These are phyloP conservation scores for Pythium guiyangense DNA, from an alignment of 352 stramenopile genomes.

Conservation along the genomic window DNA sequence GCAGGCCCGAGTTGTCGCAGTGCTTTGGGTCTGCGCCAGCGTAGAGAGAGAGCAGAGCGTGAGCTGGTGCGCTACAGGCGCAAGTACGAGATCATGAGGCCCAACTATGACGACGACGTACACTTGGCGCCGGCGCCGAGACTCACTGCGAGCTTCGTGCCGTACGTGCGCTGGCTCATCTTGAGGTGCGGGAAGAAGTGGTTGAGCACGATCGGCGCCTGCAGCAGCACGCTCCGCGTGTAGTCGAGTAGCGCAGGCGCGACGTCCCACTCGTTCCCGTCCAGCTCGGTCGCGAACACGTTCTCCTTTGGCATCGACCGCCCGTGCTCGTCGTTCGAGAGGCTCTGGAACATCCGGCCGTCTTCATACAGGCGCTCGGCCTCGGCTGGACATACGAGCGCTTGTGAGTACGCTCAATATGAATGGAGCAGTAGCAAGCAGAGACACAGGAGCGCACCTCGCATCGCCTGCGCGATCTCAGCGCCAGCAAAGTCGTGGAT, in stretches of 20 bases:
- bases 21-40: conserved; percentile 38
- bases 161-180: conserved; percentile 38
- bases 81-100: too few species aligned
- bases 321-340: conserved; percentile 39
- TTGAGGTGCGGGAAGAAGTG: conserved; percentile 42
- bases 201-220: conserved; percentile 41
- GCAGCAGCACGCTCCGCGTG: conserved; percentile 43
- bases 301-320: conserved; percentile 35
- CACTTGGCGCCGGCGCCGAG: conserved; percentile 44
- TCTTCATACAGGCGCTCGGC: conserved; percentile 38
- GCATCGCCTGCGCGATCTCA: conserved; percentile 34
- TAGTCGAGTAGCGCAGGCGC: conserved; percentile 45
- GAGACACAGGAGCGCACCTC: conserved; percentile 12
- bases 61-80: neutral
- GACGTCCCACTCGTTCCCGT: conserved; percentile 45
- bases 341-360: conserved; percentile 48
- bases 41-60: neutral
- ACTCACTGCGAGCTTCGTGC: conserved; percentile 47
- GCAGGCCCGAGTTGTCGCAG: conserved; percentile 43
- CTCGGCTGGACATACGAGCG: conserved; percentile 17
- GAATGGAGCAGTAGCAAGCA: neutral
- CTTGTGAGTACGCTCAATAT: neutral
- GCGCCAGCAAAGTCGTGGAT: conserved; percentile 33
- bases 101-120: conserved; percentile 13
- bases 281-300: conserved; percentile 45